A percentile compares a stretch with the other conserved stretches of the same genome.
These are phyloP conservation scores for Umbelopsis sp. DNA, from an alignment of 192 early-diverging fungal genomes.

Conservation along the genomic window DNA sequence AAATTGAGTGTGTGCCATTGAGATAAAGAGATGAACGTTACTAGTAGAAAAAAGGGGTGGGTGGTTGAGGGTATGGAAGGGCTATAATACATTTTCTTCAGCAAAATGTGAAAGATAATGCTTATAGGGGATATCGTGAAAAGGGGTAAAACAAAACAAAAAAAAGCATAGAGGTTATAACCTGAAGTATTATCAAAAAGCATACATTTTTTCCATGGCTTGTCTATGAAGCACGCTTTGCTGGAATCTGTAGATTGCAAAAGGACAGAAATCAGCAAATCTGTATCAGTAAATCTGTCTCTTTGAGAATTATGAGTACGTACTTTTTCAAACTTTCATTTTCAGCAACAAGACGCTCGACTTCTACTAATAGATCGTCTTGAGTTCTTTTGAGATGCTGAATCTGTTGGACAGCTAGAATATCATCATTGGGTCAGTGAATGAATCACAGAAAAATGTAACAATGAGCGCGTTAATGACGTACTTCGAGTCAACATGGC, in stretches of 20 bases:
- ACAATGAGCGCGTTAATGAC: neutral
- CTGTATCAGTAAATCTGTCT: neutral
- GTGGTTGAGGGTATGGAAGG: no score
- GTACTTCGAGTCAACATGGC: slow-evolving; percentile 46
- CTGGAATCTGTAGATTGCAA: slow-evolving; percentile 30
- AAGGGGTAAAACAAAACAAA: neutral
- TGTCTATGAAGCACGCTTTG: slow-evolving; percentile 41
- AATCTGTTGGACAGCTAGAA: slow-evolving; percentile 48
- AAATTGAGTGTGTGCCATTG: slow-evolving; percentile 8
- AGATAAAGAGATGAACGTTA: slow-evolving; percentile 14
- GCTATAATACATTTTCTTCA: no score
- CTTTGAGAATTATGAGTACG: neutral
- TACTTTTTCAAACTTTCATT: slow-evolving; percentile 43
- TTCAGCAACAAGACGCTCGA: slow-evolving; percentile 39
- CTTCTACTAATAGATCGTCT: slow-evolving; percentile 38
- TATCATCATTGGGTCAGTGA: neutral
- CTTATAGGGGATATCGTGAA: no score
- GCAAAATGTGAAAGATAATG: no score
- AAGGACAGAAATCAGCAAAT: neutral
- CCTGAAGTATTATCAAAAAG: slow-evolving; percentile 20
- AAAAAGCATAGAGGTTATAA: neutral
- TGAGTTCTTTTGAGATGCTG: slow-evolving; percentile 45
- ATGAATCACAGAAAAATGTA: no score
- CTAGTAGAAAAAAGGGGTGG: neutral
- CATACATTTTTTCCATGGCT: slow-evolving; percentile 48